Percentiles rank a stretch among this genome's conserved stretches.
phyloP scores from a whole-genome alignment of 306 rosid species.

The Glycine latifolia region DNA sequence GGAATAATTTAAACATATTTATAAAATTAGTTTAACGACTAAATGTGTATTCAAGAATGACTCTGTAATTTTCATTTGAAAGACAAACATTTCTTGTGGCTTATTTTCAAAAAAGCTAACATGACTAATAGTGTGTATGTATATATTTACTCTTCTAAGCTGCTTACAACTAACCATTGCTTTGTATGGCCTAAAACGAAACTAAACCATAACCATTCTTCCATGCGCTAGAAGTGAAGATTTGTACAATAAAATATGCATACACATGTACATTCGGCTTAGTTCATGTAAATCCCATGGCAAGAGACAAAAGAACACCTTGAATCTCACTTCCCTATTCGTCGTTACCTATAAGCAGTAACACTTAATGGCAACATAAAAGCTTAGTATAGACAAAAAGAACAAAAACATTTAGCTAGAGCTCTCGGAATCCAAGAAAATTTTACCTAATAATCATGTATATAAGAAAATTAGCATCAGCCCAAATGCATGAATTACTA shows the following conservation, averaged over 20 bases:
- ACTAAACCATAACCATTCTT: not conserved
- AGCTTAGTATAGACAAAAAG: conserved; percentile 31
- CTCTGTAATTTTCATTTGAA: too few relatives aligned
- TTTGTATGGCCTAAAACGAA: too few relatives aligned
- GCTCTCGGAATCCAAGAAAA: conserved; percentile 34
- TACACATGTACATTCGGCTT: conserved; percentile 27
- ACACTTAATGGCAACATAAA: conserved; percentile 42
- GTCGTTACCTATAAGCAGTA: conserved; percentile 50
- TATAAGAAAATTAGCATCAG: conserved; percentile 25
- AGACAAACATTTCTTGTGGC: too few relatives aligned
- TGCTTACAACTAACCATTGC: too few relatives aligned
- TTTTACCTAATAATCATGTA: not conserved
- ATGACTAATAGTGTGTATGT: too few relatives aligned
- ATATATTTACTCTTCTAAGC: too few relatives aligned
- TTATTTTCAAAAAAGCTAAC: too few relatives aligned
- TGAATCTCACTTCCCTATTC: conserved; percentile 40
- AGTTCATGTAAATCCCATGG: conserved; percentile 9
- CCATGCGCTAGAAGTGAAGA: not conserved
- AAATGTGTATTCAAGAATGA: too few relatives aligned
- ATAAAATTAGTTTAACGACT: too few relatives aligned
- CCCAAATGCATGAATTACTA: not conserved
- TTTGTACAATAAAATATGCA: not conserved
- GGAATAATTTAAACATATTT: too few relatives aligned
- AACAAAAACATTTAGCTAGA: conserved; percentile 30
- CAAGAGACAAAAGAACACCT: conserved; percentile 51